These are phyloP conservation scores for Petrea volubilis DNA, from an alignment of 257 asterid species.

Conservation along the genomic window DNA sequence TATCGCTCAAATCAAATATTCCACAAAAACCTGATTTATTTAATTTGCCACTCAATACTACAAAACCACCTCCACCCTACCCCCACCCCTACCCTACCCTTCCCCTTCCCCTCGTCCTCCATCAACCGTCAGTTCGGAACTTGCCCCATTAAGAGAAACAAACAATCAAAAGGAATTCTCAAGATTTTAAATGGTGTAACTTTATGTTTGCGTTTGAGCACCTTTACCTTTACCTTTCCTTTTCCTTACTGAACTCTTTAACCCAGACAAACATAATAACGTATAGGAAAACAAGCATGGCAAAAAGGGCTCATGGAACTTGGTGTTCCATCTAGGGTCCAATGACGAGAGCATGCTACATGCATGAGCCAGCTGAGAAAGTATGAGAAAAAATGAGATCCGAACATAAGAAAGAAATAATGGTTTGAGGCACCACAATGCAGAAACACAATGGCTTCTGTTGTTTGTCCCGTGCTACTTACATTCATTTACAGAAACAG, in stretches of 20 bases:
- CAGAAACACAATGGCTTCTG: background rate
- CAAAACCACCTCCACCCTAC: too few species aligned
- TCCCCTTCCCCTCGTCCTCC: too few species aligned
- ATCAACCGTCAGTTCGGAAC: too few species aligned
- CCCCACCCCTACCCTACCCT: too few species aligned
- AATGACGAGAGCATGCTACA: background rate
- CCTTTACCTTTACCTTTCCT: too few species aligned
- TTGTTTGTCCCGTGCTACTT: slow-evolving; percentile 2
- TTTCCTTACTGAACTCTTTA: background rate
- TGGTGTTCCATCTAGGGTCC: background rate
- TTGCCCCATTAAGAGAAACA: too few species aligned
- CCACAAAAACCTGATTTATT: too few species aligned
- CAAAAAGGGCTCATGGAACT: background rate
- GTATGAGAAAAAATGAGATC: background rate
- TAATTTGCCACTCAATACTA: too few species aligned
- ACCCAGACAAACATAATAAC: background rate
- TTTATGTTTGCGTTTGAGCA: too few species aligned
- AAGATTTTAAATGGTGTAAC: too few species aligned
- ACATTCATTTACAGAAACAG: slow-evolving; percentile 12
- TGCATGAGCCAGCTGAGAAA: background rate
- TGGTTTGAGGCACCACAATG: background rate
- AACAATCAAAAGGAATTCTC: too few species aligned
- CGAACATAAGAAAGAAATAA: background rate
- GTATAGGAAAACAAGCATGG: background rate
- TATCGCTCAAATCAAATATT: too few species aligned